These are phyloP conservation scores for Gossypium trilobum DNA, from an alignment of 441 rosid species.

Conservation along the genomic window DNA sequence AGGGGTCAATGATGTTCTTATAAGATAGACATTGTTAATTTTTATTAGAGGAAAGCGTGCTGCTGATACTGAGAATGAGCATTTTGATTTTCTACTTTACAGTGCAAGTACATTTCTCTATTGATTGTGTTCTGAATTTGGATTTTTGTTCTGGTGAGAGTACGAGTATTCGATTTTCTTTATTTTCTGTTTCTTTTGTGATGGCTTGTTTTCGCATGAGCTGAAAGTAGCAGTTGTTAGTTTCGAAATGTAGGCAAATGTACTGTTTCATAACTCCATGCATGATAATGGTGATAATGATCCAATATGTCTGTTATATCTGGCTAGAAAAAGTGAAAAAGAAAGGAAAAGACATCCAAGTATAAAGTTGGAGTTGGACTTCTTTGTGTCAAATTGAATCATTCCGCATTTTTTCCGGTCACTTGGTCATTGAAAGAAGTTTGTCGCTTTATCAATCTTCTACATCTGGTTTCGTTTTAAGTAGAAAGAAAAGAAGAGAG, in stretches of 20 bases:
- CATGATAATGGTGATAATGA: background rate
- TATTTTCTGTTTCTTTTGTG: background rate
- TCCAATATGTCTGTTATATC: background rate
- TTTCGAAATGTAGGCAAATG: background rate
- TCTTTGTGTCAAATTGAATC: background rate
- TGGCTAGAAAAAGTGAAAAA: background rate
- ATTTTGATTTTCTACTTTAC: background rate
- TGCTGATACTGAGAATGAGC: conserved; percentile 1
- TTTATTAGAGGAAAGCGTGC: background rate
- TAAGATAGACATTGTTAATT: background rate
- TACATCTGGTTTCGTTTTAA: background rate
- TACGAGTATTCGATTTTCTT: background rate
- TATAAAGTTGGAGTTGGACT: background rate
- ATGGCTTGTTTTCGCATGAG: background rate
- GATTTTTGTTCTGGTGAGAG: background rate
- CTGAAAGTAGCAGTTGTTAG: background rate
- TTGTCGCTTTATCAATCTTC: background rate
- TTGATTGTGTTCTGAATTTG: background rate
- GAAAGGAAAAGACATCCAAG: background rate
- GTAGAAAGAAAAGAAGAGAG: background rate
- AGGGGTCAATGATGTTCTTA: background rate
- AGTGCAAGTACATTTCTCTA: conserved; percentile 5
- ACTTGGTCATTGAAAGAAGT: background rate
- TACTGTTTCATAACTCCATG: background rate
- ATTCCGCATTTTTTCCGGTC: background rate